Percentiles rank a stretch among this genome's conserved stretches.
phyloP scores from a whole-genome alignment of 23 red algal species.

The Chondrus crispus region DNA sequence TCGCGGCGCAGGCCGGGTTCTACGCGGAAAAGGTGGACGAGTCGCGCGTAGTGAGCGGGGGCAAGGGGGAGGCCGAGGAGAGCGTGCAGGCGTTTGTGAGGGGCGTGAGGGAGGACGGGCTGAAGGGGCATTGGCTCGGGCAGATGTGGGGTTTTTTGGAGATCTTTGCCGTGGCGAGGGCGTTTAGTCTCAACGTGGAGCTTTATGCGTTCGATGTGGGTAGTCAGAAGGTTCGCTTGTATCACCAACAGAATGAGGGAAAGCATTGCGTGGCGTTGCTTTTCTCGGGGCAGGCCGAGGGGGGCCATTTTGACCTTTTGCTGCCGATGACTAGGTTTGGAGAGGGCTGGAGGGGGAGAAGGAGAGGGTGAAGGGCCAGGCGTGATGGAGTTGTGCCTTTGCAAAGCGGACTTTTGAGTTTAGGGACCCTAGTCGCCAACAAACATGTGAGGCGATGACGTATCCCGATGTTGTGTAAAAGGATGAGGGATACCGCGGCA shows the following conservation, averaged over 20 bases:
- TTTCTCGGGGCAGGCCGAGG: slow-evolving; percentile 36
- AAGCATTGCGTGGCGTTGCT: slow-evolving; percentile 35
- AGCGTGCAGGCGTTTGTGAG: slow-evolving; percentile 8
- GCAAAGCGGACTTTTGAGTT: no score
- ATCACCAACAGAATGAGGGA: slow-evolving; percentile 16
- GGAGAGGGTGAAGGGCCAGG: no score
- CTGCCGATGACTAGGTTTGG: no score
- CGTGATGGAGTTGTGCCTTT: no score
- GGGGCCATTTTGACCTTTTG: slow-evolving; percentile 60
- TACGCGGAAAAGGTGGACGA: background rate
- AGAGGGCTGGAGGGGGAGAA: no score
- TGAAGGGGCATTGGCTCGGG: slow-evolving; percentile 75
- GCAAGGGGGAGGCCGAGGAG: background rate
- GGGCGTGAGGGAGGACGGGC: slow-evolving; percentile 32
- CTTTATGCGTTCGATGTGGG: slow-evolving; percentile 56
- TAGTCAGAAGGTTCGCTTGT: slow-evolving; percentile 20
- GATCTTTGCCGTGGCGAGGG: slow-evolving; percentile 43
- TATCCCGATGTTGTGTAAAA: no score
- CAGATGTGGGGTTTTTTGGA: slow-evolving; percentile 68
- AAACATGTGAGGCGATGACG: no score
- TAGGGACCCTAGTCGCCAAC: no score
- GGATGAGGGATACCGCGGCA: no score
- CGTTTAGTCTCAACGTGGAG: slow-evolving; percentile 40
- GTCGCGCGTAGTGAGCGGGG: background rate
- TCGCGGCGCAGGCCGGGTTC: background rate